Conservation (phyloP, 768 basidiomycete genomes). For the Lentinula edodes region DNA sequence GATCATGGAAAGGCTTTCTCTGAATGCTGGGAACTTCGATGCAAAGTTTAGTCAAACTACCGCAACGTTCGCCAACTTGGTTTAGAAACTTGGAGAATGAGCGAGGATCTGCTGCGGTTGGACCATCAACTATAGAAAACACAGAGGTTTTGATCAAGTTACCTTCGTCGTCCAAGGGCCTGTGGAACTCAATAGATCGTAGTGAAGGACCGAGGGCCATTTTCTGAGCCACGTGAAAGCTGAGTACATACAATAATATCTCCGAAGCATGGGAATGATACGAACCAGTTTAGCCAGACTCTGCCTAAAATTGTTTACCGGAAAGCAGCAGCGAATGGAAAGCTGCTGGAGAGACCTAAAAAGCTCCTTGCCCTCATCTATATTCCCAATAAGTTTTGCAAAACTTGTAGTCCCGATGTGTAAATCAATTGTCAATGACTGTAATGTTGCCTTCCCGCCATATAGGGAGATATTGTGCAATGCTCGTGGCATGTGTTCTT, state of each 20-base stretch:
- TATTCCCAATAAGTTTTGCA: background rate
- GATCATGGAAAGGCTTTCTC: background rate
- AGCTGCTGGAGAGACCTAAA: background rate
- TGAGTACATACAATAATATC: too few species aligned
- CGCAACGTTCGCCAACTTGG: background rate
- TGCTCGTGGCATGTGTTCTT: background rate
- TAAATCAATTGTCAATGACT: background rate
- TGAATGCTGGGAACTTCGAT: background rate
- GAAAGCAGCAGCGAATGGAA: background rate
- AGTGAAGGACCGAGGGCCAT: background rate
- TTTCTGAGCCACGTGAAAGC: background rate
- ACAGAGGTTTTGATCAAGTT: background rate
- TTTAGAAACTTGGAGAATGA: background rate
- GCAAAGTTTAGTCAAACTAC: background rate
- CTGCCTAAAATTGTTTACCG: background rate
- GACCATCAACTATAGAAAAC: background rate
- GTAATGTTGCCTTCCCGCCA: background rate
- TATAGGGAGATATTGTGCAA: background rate
- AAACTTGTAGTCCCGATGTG: background rate
- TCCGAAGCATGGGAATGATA: background rate
- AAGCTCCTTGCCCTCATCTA: background rate
- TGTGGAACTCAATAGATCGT: background rate
- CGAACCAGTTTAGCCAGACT: background rate
- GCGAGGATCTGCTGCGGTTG: background rate
- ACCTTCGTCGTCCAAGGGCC: background rate